Evolutionary conservation across 257 asterid genomes (phyloP).

Genomic region (Linderniella brevidens): DNA sequence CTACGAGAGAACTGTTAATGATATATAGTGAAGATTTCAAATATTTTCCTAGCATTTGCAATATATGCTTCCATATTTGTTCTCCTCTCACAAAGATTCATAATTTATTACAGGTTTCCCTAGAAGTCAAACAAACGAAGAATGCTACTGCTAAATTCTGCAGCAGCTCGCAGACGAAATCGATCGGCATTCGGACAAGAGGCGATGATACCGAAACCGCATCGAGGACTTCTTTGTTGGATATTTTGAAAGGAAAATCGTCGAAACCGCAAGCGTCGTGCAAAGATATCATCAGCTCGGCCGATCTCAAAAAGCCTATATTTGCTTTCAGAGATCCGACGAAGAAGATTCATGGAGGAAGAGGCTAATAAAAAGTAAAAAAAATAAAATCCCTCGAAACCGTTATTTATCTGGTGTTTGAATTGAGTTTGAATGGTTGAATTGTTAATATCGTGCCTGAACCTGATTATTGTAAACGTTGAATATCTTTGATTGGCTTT

Average conservation of each 20-base stretch:
- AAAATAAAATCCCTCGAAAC: not conserved
- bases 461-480: not conserved
- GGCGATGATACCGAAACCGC: constrained; percentile 14
- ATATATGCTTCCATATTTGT: not conserved
- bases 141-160: constrained; percentile 18
- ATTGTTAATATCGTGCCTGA: not conserved
- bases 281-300: constrained; percentile 19
- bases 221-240: constrained; percentile 39
- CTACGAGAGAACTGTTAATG: not conserved
- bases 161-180: constrained; percentile 22
- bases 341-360: constrained; percentile 27
- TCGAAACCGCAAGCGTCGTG: constrained; percentile 19
- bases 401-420: not conserved
- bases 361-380: constrained; percentile 19
- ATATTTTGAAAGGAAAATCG: constrained; percentile 40
- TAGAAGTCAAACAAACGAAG: constrained; percentile 19
- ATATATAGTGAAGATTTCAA: not conserved
- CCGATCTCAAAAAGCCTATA: constrained; percentile 37
- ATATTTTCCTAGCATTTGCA: not conserved
- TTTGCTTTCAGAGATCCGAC: constrained; percentile 47
- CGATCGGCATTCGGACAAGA: constrained; percentile 9
- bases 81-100: not conserved
- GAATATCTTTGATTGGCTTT: too few species aligned
- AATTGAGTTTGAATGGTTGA: not conserved
- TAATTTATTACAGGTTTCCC: constrained; percentile 18